Evolutionary conservation across 1,284 basidiomycete species (phyloP), one percentile per base, ranked within the genome.

Genomic region (Pyrrhoderma lamaoense): DNA sequence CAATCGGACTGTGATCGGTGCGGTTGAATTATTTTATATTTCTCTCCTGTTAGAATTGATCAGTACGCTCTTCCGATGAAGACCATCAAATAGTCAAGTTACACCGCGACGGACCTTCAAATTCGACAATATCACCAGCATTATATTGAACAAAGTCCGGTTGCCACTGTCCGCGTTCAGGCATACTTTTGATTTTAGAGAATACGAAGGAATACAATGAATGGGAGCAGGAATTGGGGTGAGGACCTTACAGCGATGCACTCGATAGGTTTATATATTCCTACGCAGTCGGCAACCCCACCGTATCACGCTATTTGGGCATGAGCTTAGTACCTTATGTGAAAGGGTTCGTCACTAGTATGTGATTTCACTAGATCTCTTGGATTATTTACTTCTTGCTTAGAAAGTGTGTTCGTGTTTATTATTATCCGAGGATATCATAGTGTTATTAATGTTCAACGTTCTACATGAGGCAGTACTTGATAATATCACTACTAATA

Each of bases 1-100:
- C 85, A 87, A 57, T 84, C 82, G 31, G 68, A 52, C 80, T 85
- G 58, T 47, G 84, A 85, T 44, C 64, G 67, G 65, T 89, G 85
- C 11, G 80, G 68, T 61, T 86, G 83, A 58, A 86, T 77, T 66
- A 81, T 81, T 64, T 77, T 80, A 70, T 86, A 89, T 47, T 65
- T 67, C 56, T 67, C 63, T 25, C 76, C 83, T 87, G 57, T 34
- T 13, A 51, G 47, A 42, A 49, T 42, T 22, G 40, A 49, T 38
- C 22, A 31, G 38, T 40, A 38, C 3, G 22, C 27, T 34, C 27
- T 35, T n/a, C n/a, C n/a, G n/a, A n/a, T n/a, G n/a, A n/a, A n/a
- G n/a, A n/a, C n/a, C n/a, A n/a, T n/a, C n/a, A n/a, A n/a, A n/a
- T n/a, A n/a, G n/a, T n/a, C n/a, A n/a, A n/a, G n/a, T n/a, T n/a